Percentiles rank a stretch among this genome's conserved stretches.
Conservation (phyloP, 371 early-diverging fungal genomes). For the Zopfochytrium polystomum region DNA sequence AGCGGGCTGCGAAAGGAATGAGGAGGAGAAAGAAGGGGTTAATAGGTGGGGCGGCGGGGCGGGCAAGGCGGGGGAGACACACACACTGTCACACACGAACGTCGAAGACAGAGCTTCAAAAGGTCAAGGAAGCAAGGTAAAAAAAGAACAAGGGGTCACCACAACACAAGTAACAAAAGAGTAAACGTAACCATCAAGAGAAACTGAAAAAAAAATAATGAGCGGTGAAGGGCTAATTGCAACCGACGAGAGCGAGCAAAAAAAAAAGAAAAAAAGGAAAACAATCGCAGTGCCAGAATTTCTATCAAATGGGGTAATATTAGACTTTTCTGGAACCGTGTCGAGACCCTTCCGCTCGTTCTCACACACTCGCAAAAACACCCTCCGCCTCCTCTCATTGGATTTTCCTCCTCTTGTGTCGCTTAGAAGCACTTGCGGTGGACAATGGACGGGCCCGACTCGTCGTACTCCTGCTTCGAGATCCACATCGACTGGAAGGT, state of each 20-base stretch:
- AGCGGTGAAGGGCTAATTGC: background rate
- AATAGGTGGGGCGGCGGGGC: too few relatives aligned
- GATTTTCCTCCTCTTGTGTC: background rate
- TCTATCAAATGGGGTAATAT: slow-evolving; percentile 1
- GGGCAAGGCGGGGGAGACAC: too few relatives aligned
- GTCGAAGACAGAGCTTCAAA: too few relatives aligned
- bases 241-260: too few relatives aligned
- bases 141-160: background rate
- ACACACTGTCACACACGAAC: too few relatives aligned
- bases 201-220: background rate
- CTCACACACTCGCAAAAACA: background rate
- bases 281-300: background rate
- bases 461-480: slow-evolving; percentile 65
- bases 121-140: too few relatives aligned
- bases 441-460: slow-evolving; percentile 81
- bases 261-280: slow-evolving; percentile 4
- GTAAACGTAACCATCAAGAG: background rate
- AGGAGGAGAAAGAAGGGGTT: too few relatives aligned
- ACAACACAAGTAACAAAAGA: background rate
- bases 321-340: background rate
- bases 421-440: slow-evolving; percentile 97
- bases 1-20: too few relatives aligned
- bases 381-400: background rate
- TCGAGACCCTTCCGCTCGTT: background rate
- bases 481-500: slow-evolving; percentile 99